Base-by-base conservation (phyloP, 495 filamentous ascomycete genomes). In the Stereocaulon alpinum region DNA sequence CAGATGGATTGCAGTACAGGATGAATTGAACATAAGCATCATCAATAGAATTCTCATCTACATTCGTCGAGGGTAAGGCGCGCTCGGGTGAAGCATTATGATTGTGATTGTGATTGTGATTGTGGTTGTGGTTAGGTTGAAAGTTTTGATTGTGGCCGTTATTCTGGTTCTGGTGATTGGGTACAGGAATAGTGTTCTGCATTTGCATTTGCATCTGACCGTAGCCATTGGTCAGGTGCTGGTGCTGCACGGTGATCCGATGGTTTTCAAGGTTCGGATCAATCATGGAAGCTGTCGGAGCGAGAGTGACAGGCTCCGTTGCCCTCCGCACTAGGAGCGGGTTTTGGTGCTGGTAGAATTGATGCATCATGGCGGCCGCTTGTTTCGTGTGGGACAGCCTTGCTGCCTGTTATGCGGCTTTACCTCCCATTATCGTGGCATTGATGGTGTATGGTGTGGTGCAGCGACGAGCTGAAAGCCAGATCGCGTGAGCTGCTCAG, bases 11-110 rank as follows among this genome's bases (percentile, higher is more conserved):
- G 76, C 93, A 96, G 74, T 94, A 91, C 47, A 98, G 77, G 61
- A 98, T 87, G 67, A 96, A 98, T 63, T 77, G 67, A 59, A 90
- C 85, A 70, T 92, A 98, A 30, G 91, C 85, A 69, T 94, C 86
- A 62, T 94, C 91, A 60, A 98, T 84, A 4, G 82, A 86, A 11
- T 81, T 80, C 64, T 85, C 81, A 5, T 81, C 86, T 12, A 95
- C 82, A 48, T 83, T 78, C 37, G 77, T 80, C 22, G 86, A 77
- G 22, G 93, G 93, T 40, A 95, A 72, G 30, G 69, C 50, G 42
- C 76, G 71, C 57, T 77, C 70, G 22, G 59, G 40, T 20, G 64
- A 41, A 44, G 27, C 55, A 0, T 20, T 57, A 9, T 47, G 47
- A 42, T 32, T 50, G 47, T 34, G 43, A 0, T 32, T 52, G 34